Evolutionary conservation across 2,329 filamentous ascomycete species (phyloP).

Genomic region (Cladosporium sp.): DNA sequence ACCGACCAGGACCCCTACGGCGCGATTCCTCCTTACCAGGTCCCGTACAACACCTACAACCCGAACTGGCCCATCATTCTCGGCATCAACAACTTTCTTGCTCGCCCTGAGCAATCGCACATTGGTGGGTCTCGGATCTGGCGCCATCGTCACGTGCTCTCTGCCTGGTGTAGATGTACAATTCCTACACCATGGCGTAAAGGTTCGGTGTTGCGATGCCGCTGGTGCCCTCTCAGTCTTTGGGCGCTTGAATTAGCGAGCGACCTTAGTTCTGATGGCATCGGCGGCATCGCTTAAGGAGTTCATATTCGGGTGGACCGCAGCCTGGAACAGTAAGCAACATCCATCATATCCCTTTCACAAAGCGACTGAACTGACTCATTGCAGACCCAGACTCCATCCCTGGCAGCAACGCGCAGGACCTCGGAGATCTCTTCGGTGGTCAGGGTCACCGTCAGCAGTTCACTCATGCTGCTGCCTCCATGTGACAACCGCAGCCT

Average conservation of each 20-base stretch:
- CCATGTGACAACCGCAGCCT: too few relatives aligned
- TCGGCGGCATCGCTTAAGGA: not conserved
- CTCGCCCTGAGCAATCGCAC: not conserved
- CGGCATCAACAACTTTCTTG: slow-evolving; percentile 37
- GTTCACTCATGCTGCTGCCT: not conserved
- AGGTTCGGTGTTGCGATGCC: not conserved
- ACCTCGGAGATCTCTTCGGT: not conserved
- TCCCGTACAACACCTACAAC: slow-evolving; percentile 37
- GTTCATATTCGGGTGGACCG: not conserved
- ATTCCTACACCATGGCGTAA: slow-evolving; percentile 26
- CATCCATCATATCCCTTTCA: not conserved
- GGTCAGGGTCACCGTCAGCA: not conserved
- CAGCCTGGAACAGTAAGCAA: slow-evolving; percentile 2
- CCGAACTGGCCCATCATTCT: slow-evolving; percentile 38
- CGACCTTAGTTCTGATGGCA: not conserved
- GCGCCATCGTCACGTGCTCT: too few relatives aligned
- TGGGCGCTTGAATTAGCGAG: not conserved
- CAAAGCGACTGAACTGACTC: not conserved
- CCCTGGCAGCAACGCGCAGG: not conserved
- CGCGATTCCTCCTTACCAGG: slow-evolving; percentile 37
- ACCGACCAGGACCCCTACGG: slow-evolving; percentile 36
- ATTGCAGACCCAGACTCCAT: not conserved
- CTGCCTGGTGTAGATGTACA: slow-evolving; percentile 23
- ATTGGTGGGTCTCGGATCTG: too few relatives aligned
- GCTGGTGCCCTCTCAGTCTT: not conserved